phyloP scores from a whole-genome alignment of 2,329 filamentous ascomycete species.

The Colletotrichum tamarilloi region DNA sequence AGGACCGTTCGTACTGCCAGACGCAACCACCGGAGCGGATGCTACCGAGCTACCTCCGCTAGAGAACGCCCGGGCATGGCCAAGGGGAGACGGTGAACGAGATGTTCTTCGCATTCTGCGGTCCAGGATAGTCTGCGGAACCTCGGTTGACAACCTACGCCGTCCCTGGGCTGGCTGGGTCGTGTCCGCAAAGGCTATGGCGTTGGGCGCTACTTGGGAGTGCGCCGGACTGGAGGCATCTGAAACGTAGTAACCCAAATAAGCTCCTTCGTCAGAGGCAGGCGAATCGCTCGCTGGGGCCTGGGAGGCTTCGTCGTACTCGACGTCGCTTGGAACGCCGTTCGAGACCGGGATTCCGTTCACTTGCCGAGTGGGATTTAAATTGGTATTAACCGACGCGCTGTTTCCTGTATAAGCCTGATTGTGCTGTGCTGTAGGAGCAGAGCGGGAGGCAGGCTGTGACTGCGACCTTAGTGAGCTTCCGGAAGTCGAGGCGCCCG shows the following conservation, averaged over 20 bases:
- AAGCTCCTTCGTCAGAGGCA: constrained; percentile 58
- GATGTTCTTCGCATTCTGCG: constrained; percentile 64
- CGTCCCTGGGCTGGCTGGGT: constrained; percentile 52
- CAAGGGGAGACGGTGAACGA: constrained; percentile 66
- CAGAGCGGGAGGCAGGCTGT: constrained; percentile 68
- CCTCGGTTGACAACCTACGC: constrained; percentile 62
- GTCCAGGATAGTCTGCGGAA: constrained; percentile 65
- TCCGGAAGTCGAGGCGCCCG: constrained; percentile 57
- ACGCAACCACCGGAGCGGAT: constrained; percentile 51
- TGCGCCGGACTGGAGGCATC: constrained; percentile 43
- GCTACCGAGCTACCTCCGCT: constrained; percentile 50
- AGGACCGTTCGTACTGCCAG: constrained; percentile 48
- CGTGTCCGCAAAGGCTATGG: constrained; percentile 61
- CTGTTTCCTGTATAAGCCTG: constrained; percentile 31
- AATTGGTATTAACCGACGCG: constrained; percentile 11
- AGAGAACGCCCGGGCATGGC: constrained; percentile 59
- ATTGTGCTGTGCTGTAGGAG: constrained; percentile 21
- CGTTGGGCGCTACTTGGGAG: constrained; percentile 45
- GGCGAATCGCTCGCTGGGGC: constrained; percentile 56
- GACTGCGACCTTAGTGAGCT: constrained; percentile 73
- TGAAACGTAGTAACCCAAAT: constrained; percentile 51
- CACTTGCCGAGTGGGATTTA: constrained; percentile 47
- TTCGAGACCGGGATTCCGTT: constrained; percentile 65
- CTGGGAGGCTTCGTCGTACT: constrained; percentile 58
- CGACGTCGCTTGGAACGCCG: constrained; percentile 66